Base-by-base conservation (phyloP, 2,329 filamentous ascomycete genomes). In the Botrytis fragariae region DNA sequence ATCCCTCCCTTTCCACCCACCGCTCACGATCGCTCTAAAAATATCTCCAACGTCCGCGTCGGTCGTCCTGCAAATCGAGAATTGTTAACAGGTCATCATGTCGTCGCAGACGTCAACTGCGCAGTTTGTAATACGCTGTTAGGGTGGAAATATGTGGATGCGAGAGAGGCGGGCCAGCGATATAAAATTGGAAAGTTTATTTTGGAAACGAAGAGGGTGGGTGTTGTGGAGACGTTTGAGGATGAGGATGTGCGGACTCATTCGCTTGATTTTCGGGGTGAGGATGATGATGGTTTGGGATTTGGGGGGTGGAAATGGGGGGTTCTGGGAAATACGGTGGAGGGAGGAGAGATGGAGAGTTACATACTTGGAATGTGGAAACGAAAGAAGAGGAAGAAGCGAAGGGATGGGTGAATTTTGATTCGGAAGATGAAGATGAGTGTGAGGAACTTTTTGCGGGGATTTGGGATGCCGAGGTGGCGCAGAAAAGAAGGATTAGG, bases 181-280 rank as follows among this genome's bases (percentile, higher is more conserved):
- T 92, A 92, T 84, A 92, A 92, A 81, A 84, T 91, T 68, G 89
- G 89, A 76, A 92, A 91, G 80, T 92, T 88, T 79, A 91, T 92
- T 44, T 80, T 92, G 57, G 90, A 92, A 82, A 88, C 86, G 57
- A 86, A 87, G 79, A 83, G 88, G 71, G 86, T 90, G 25, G 84
- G 87, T 37, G 83, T 85, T 20, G 83, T 84, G 63, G 84, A 85
- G 48, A 83, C 81, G 71, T 91, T 89, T 89, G 89, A 88, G 77
- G 86, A 87, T 72, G 79, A 14, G 6, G 60, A 48, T 74, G 75
- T 71, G 65, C 8, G 18, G 1, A 45, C 64, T 16, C 64, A 75
- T 75, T 72, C 74, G 29, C 9, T 51, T 22, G 14, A 39, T n/a
- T 45, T 54, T 39, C 22, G 16, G 4, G 39, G 59, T 1, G 67